These are phyloP conservation scores for Bipolaris gigantea DNA, from an alignment of 2,329 filamentous ascomycete genomes.

Conservation along the genomic window DNA sequence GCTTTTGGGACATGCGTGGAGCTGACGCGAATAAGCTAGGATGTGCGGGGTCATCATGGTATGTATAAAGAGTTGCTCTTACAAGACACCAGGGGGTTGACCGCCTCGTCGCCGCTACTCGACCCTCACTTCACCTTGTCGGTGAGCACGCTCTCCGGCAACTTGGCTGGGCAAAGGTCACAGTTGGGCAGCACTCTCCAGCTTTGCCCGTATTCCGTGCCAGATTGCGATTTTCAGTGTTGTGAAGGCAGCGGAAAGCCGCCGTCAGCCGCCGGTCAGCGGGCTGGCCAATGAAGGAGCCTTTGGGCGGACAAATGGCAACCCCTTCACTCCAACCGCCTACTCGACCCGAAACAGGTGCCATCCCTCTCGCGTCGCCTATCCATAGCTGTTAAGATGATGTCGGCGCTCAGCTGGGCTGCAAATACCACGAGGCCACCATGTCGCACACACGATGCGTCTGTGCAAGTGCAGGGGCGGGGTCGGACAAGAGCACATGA, in stretches of 20 bases:
- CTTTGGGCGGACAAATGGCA: constrained; percentile 6
- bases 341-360: constrained; percentile 8
- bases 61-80: background rate
- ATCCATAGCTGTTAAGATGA: constrained; percentile 1
- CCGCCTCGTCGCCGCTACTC: background rate
- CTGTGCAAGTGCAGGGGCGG: constrained; percentile 6
- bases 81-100: background rate
- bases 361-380: constrained; percentile 7
- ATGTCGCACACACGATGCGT: constrained; percentile 5
- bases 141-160: background rate
- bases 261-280: constrained; percentile 13
- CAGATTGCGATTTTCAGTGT: background rate
- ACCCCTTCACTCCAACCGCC: constrained; percentile 5
- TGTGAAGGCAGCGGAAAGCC: background rate
- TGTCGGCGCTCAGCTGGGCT: constrained; percentile 5
- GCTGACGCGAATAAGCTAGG: background rate
- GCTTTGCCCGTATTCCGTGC: background rate
- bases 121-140: background rate
- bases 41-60: background rate
- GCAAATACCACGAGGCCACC: constrained; percentile 2
- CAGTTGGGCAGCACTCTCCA: background rate
- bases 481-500: background rate
- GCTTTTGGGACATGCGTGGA: too few relatives aligned
- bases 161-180: background rate
- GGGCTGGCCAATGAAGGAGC: constrained; percentile 13